These are phyloP conservation scores for Syzygium grande DNA, from an alignment of 345 rosid genomes.

Conservation along the genomic window DNA sequence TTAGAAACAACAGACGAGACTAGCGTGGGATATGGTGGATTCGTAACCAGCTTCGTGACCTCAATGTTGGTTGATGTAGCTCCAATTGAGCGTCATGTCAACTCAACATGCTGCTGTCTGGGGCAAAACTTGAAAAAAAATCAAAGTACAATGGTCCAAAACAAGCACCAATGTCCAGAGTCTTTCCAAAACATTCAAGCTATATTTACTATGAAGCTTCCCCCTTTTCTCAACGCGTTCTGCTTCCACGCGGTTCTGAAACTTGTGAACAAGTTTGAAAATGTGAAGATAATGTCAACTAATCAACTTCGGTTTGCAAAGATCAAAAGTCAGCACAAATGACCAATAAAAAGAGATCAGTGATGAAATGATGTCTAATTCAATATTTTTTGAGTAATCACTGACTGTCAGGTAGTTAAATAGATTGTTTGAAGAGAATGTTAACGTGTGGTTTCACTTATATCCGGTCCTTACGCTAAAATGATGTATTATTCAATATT, in stretches of 20 bases:
- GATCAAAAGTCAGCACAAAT: background rate
- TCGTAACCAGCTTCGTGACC: background rate
- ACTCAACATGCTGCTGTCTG: background rate
- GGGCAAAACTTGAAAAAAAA: background rate
- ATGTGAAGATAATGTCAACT: background rate
- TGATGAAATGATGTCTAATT: background rate
- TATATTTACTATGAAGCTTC: background rate
- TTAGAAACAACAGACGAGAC: background rate
- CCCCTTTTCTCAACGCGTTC: background rate
- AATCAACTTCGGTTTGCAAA: background rate
- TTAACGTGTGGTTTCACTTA: background rate
- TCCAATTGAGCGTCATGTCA: background rate
- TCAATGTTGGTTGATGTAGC: background rate
- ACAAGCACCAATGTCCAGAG: background rate
- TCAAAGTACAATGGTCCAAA: background rate
- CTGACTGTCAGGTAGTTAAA: background rate
- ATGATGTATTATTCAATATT: no score
- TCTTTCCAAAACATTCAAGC: background rate
- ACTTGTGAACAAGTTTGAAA: background rate
- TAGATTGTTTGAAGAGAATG: background rate
- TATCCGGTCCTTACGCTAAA: background rate
- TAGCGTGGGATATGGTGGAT: background rate
- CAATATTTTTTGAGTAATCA: background rate
- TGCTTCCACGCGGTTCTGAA: background rate
- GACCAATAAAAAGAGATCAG: background rate